Evolutionary conservation across 306 rosid species (phyloP), one percentile per base, ranked within the genome.

Genomic region (Trichosanthes cucumerina): DNA sequence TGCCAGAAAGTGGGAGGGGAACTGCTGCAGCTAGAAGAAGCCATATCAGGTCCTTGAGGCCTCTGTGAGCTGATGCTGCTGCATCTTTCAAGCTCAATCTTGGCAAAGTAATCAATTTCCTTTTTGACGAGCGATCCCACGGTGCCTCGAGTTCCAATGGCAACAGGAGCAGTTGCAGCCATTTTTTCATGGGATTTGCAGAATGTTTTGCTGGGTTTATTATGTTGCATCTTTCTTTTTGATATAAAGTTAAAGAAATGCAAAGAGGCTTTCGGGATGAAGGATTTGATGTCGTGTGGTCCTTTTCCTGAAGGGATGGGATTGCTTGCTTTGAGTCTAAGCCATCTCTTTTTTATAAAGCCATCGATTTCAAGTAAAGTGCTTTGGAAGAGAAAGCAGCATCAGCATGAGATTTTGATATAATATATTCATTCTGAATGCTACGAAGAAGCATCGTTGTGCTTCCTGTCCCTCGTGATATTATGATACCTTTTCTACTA

Each of bases 141-240:
- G 1, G 97, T 93, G 79, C 97, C 97, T 21, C 89, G 86, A 79
- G 97, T 92, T 79, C 97, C 96, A 56, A 92, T 82, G 54, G 95
- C 90, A 53, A 88, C 82, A 15, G 96, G 94, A 87, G 88, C 76
- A 71, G 88, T 66, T 72, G 84, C 85, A 49, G 88, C 87, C 96
- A 92, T 92, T 85, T 81, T 78, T 57, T 84, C 80, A 60, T 38
- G 54, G 70, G 69, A 65, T 82, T 79, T 87, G 80, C 82, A 81
- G 21, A 62, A 65, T 50, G 75, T 66, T 80, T 38, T 62, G 80
- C 71, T 78, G 81, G 85, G 78, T 85, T 86, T 87, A 79, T 77
- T 86, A 79, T 77, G 76, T 16, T 82, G 89, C 92, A 82, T 80
- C 31, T 33, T 44, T 74, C 33, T 47, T 52, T 52, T 0, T 75